These are phyloP conservation scores for Nepenthes gracilis DNA, from an alignment of 148 eudicot species.

Conservation along the genomic window DNA sequence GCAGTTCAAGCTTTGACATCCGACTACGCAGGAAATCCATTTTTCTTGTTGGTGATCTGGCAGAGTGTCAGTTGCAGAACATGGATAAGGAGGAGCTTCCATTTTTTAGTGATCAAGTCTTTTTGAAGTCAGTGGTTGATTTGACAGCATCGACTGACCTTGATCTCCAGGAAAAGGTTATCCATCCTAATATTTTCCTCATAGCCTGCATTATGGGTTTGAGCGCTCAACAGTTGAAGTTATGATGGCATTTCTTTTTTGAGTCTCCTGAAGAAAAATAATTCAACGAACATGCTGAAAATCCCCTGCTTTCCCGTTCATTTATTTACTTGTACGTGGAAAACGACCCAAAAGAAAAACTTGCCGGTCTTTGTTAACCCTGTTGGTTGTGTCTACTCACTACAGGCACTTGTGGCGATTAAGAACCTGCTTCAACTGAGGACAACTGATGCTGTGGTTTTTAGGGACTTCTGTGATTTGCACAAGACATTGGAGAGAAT, in stretches of 20 bases:
- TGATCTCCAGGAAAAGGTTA: constrained; percentile 91
- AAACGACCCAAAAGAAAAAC: neutral
- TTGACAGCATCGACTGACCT: constrained; percentile 50
- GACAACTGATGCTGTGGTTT: constrained; percentile 39
- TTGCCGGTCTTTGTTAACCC: neutral
- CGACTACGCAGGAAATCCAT: constrained; percentile 60
- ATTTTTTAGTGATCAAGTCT: constrained; percentile 43
- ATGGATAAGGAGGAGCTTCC: constrained; percentile 31
- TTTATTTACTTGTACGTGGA: neutral
- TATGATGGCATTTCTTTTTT: neutral
- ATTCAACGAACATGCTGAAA: too few relatives aligned
- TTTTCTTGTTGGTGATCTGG: constrained; percentile 69
- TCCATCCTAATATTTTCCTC: neutral
- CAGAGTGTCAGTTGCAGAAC: constrained; percentile 38
- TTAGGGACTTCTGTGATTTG: constrained; percentile 53
- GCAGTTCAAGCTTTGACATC: constrained; percentile 59
- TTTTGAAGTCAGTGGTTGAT: constrained; percentile 67
- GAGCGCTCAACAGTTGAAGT: neutral
- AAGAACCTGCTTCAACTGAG: constrained; percentile 53
- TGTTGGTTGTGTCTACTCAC: constrained; percentile 1
- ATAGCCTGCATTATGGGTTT: neutral
- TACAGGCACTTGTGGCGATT: constrained; percentile 63
- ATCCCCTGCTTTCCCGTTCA: neutral
- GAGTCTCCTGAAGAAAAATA: too few relatives aligned
- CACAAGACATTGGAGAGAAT: constrained; percentile 52